Evolutionary conservation across 2,329 filamentous ascomycete species (phyloP).

Genomic region (Xylaria sp.): DNA sequence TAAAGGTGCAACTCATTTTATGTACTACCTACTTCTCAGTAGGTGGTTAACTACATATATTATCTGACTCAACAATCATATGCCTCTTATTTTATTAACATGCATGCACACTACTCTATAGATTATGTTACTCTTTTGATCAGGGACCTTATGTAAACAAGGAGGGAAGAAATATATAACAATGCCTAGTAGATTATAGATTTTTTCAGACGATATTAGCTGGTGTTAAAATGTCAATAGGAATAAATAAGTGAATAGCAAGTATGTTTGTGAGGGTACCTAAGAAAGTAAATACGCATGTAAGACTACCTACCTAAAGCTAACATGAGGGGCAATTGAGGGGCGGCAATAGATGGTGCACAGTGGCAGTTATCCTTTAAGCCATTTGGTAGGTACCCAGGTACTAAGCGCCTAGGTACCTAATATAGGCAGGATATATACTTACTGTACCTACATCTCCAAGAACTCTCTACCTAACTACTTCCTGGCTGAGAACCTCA

Average conservation of each 20-base stretch:
- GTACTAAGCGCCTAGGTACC: neutral
- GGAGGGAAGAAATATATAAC: neutral
- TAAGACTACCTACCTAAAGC: neutral
- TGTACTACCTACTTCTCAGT: too few relatives aligned
- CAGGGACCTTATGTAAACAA: neutral
- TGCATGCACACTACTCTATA: neutral
- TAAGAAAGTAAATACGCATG: too few relatives aligned
- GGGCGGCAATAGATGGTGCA: too few relatives aligned
- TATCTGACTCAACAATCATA: too few relatives aligned
- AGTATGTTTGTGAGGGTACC: too few relatives aligned
- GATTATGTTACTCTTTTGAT: neutral
- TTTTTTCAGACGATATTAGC: too few relatives aligned
- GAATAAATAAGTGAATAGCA: neutral
- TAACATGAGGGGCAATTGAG: constrained; percentile 1
- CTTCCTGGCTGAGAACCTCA: neutral
- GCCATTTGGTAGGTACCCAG: too few relatives aligned
- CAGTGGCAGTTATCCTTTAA: too few relatives aligned
- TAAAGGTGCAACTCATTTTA: neutral
- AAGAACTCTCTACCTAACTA: neutral
- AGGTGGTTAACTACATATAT: too few relatives aligned
- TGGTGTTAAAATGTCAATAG: neutral
- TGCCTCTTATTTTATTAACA: neutral
- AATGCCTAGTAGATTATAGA: too few relatives aligned
- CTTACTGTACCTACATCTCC: too few relatives aligned
- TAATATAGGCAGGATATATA: too few relatives aligned